Evolutionary conservation across 306 rosid genomes (phyloP), one percentile per base, ranked within the genome.

Genomic region (Herpetospermum pedunculosum): DNA sequence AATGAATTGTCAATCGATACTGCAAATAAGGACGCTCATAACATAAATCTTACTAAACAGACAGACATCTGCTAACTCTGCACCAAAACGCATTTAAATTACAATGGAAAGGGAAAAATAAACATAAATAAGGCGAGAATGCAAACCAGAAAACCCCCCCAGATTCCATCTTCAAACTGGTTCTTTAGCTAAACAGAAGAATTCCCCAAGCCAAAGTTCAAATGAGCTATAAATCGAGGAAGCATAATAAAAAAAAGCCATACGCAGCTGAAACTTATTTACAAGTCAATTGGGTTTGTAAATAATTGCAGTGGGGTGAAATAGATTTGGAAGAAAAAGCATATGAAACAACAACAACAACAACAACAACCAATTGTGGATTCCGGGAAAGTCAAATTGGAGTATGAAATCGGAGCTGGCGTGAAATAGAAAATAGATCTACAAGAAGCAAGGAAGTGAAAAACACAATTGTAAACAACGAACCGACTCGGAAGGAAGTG

Each of bases 341-440:
- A 15, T 3, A 25, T 6, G 13, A 60, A 59, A 60, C 37, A 63
- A 34, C 3, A 32, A 34, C 12, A 63, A n/a, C n/a, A n/a, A n/a
- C n/a, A n/a, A n/a, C n/a, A n/a, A n/a, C n/a, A n/a, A 0, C 21
- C 8, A 69, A 44, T 26, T 46, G n/a, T n/a, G n/a, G 74, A 16
- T 15, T 69, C 40, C 34, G 54, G 38, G 26, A 25, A 46, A 69
- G 48, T 64, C 71, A 64, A 34, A 62, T 18, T 18, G 28, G 21
- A 62, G 35, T 21, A 35, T 40, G 72, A 40, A 67, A 67, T 65
- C 52, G 52, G n/a, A 65, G 50, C 34, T 65, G 0, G 50, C 32
- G 34, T 21, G 72, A 65, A 65, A 15, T n/a, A 26, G 38, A 68
- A 65, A 7, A 8, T 55, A 69, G 74, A 69, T 69, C 74, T 69